Evolutionary conservation across 768 basidiomycete genomes (phyloP).

Genomic region (Russula compacta): DNA sequence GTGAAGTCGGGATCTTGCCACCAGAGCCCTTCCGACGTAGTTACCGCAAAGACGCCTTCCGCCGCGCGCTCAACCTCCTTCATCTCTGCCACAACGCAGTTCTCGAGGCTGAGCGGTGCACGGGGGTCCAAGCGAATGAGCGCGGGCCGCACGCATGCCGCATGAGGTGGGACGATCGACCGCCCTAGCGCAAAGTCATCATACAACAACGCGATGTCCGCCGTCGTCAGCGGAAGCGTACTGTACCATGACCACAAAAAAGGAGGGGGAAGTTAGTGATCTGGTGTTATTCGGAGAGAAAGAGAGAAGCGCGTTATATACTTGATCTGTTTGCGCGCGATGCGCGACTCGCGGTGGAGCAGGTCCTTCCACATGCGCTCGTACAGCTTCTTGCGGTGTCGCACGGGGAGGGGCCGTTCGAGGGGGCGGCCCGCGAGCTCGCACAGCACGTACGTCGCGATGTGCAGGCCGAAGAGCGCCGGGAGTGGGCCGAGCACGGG

Average conservation of each 20-base stretch:
- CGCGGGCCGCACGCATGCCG: slow-evolving; percentile 61
- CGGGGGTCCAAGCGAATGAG: slow-evolving; percentile 75
- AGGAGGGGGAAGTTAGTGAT: too few relatives aligned
- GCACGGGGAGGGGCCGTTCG: slow-evolving; percentile 74
- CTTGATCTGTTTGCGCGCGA: slow-evolving; percentile 51
- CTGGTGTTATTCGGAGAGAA: not conserved
- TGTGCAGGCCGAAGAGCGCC: slow-evolving; percentile 83
- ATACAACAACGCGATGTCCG: slow-evolving; percentile 75
- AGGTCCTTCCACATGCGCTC: slow-evolving; percentile 71
- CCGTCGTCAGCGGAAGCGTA: slow-evolving; percentile 69
- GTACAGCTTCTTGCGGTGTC: slow-evolving; percentile 77
- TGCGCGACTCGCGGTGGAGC: slow-evolving; percentile 61
- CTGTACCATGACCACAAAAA: slow-evolving; percentile 33
- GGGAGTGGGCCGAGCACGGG: slow-evolving; percentile 89
- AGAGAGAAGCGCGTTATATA: slow-evolving; percentile 26
- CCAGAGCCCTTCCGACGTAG: not conserved
- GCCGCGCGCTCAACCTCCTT: slow-evolving; percentile 65
- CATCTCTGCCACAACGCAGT: slow-evolving; percentile 77
- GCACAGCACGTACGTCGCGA: slow-evolving; percentile 82
- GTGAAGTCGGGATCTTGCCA: slow-evolving; percentile 11
- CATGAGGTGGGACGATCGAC: slow-evolving; percentile 68
- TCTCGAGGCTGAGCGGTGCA: slow-evolving; percentile 58
- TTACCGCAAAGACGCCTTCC: slow-evolving; percentile 30
- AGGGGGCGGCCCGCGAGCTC: slow-evolving; percentile 81
- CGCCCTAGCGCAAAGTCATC: slow-evolving; percentile 82